A percentile compares a stretch with the other conserved stretches of the same genome.
phyloP scores from a whole-genome alignment of 306 rosid species.

The Abrus pulchellus region DNA sequence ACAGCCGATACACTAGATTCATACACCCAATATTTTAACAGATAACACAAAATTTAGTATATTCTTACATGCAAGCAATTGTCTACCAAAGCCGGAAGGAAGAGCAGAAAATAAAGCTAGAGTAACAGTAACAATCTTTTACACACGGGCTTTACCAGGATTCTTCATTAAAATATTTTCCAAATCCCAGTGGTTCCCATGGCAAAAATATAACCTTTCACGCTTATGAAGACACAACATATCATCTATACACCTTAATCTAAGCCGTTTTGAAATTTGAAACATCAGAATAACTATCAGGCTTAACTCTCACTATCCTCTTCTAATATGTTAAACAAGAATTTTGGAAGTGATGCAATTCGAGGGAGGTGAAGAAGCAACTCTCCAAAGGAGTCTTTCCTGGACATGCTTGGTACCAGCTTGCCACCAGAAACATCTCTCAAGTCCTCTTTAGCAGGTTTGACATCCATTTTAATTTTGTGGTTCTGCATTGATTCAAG shows the following conservation, averaged over 20 bases:
- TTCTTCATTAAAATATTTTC: constrained; percentile 79
- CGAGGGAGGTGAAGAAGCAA: constrained; percentile 81
- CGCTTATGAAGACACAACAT: constrained; percentile 1
- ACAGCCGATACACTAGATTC: not conserved
- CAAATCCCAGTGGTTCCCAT: constrained; percentile 60
- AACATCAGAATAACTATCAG: constrained; percentile 42
- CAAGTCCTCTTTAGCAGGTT: constrained; percentile 53
- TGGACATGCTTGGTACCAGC: constrained; percentile 69
- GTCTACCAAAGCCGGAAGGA: not conserved
- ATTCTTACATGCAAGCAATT: constrained; percentile 28
- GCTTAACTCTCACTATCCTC: constrained; percentile 61
- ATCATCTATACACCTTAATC: constrained; percentile 2
- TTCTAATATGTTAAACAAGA: constrained; percentile 76
- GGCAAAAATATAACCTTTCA: constrained; percentile 23
- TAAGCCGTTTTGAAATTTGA: not conserved
- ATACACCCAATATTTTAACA: not conserved
- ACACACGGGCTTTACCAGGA: constrained; percentile 49
- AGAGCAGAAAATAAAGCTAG: constrained; percentile 6
- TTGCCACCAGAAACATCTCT: constrained; percentile 57
- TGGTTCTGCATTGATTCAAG: constrained; percentile 40
- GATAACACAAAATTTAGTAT: not conserved
- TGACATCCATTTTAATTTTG: constrained; percentile 44
- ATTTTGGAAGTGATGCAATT: constrained; percentile 76
- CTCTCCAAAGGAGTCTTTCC: constrained; percentile 86
- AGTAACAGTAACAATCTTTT: constrained; percentile 31